Evolutionary conservation across 148 eudicot genomes (phyloP).

Genomic region (Dysphania ambrosioides): DNA sequence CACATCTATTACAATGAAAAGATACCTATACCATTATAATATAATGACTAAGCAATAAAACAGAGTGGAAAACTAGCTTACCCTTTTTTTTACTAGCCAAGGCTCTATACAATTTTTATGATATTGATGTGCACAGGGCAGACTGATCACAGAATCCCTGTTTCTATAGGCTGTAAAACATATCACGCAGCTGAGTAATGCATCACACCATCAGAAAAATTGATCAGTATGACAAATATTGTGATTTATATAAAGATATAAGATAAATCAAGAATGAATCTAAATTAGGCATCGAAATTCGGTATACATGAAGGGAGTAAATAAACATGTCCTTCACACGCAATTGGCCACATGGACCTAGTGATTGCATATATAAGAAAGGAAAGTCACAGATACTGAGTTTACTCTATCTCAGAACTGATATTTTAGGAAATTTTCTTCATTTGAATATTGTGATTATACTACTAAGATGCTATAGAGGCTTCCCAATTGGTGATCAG

Average conservation of each 20-base stretch:
- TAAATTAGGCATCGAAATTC: not conserved
- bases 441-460: too few species aligned
- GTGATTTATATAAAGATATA: not conserved
- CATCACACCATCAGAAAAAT: conserved; percentile 24
- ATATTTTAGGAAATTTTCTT: too few species aligned
- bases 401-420: not conserved
- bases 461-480: too few species aligned
- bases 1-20: not conserved
- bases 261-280: not conserved
- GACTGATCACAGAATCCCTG: conserved; percentile 44
- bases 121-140: conserved; percentile 78
- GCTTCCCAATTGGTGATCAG: too few species aligned
- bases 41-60: not conserved
- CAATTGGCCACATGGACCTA: not conserved
- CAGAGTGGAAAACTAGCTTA: conserved; percentile 14
- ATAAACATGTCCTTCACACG: not conserved
- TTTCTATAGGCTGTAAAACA: conserved; percentile 46
- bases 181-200: conserved; percentile 61
- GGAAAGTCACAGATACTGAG: not conserved
- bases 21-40: not conserved
- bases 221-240: not conserved
- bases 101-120: conserved; percentile 62
- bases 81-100: conserved; percentile 67
- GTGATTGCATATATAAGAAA: not conserved
- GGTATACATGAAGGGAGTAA: not conserved